Base-by-base conservation (phyloP, 2,329 filamentous ascomycete genomes). In the Bretziella fagacearum region DNA sequence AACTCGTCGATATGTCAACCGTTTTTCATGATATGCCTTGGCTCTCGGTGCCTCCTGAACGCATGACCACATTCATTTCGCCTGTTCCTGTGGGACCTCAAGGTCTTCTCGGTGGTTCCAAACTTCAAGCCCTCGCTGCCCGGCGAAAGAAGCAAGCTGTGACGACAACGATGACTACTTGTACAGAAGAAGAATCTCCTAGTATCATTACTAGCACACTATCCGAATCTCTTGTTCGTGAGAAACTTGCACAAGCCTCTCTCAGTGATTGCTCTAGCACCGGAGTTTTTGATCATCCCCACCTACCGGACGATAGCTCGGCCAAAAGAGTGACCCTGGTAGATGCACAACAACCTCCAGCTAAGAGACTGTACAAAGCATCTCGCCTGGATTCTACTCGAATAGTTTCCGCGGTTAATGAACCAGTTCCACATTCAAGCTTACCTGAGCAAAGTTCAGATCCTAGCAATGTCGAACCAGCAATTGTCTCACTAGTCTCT, bases 21-120 rank as follows among this genome's bases (percentile, higher is more conserved):
- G 84, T 87, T 62, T 98, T 95, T 60, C 65, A 68, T 56, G 87
- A 93, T 57, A 81, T 81, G 58, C 84, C 87, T 1, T 98, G 91
- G 89, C 69, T 86, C 46, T 72, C 79, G 45, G 67, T 89, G 8
- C 83, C 86, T 18, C 55, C 62, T 32, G 62, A 80, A 40, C 75
- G 83, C 25, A 70, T 73, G 54, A 73, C 81, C 13, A 69, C 80
- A 13, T 72, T 87, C 30, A 63, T 82, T 43, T 68, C 78, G 33
- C 74, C 61, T 50, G 52, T 55, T 13, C 77, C 72, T 46, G 66
- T 65, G 41, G 73, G 78, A 15, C 48, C 36, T 30, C 35, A 41
- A 15, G 81, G 85, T 2, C 67, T 98, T 0, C 63, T 94, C 2
- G 93, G 91, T 25, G 93, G 91, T 27, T 93, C 89, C 4, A 98